phyloP scores from a whole-genome alignment of 129 eudicot species.

The Cynara cardunculus region DNA sequence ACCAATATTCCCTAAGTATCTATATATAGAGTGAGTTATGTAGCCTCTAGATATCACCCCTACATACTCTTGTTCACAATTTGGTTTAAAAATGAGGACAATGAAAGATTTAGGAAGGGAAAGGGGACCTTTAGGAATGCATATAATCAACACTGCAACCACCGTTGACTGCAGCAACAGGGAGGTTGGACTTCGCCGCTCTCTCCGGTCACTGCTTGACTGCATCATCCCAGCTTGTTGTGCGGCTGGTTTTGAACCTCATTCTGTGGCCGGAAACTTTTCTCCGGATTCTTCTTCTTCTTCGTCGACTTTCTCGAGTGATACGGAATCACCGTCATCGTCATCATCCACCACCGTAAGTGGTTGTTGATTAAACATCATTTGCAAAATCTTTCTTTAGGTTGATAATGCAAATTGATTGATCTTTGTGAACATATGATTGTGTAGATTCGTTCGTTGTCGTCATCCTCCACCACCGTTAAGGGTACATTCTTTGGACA shows the following conservation, averaged over 20 bases:
- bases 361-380: not conserved
- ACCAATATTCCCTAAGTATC: slow-evolving; percentile 8
- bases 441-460: slow-evolving; percentile 22
- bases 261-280: slow-evolving; percentile 8
- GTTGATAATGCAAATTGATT: not conserved
- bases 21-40: slow-evolving; percentile 25
- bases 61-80: slow-evolving; percentile 2
- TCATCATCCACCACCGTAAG: slow-evolving; percentile 12
- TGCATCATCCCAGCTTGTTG: slow-evolving; percentile 33
- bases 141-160: slow-evolving; percentile 31
- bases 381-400: not conserved
- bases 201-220: slow-evolving; percentile 28
- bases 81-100: slow-evolving; percentile 22
- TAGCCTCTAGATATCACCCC: slow-evolving; percentile 30
- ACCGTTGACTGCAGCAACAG: slow-evolving; percentile 33
- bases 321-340: slow-evolving; percentile 28
- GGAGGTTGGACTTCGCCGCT: slow-evolving; percentile 35
- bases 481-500: slow-evolving; percentile 41
- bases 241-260: slow-evolving; percentile 32
- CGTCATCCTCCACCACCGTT: slow-evolving; percentile 33
- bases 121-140: slow-evolving; percentile 39
- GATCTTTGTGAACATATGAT: not conserved
- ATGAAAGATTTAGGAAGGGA: slow-evolving; percentile 44
- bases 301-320: slow-evolving; percentile 26
- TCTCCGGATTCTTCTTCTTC: slow-evolving; percentile 25